Base-by-base conservation (phyloP, 2,329 filamentous ascomycete species). In the Stemphylium lycopersici region DNA sequence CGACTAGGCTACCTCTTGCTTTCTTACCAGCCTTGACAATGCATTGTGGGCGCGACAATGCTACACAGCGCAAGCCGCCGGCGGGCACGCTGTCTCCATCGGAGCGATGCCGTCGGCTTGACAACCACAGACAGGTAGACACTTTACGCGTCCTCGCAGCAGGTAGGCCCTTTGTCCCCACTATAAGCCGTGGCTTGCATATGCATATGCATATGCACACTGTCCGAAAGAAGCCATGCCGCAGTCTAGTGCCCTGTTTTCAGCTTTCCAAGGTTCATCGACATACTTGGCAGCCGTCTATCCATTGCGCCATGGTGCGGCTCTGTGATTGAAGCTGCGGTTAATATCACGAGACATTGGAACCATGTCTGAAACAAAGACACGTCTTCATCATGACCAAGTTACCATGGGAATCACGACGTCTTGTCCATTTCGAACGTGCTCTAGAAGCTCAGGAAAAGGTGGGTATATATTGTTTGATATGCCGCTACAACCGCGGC, bases 381-480 rank as follows among this genome's bases (percentile, higher is more conserved):
- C 51, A 40, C 46, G 33, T 44, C 26, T 54, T 13, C 18, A 3
- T 13, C 29, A 33, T 31, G 6, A 39, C 34, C 5, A 32, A 33
- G 11, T 24, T 50, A 11, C 34, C 46, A 16, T 54, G 39, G 29
- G 15, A 39, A 20, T n/a, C 34, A 33, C 13, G 44, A 20, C 2
- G 6, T 11, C 15, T 24, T 18, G 18, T 54, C 16, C 31, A 36
- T 40, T 10, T 40, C 10, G 18, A 41, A 16, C 10, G n/a, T 39
- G 48, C 41, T 42, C 31, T 47, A 34, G 18, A 52, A 52, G 39
- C 34, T 45, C 33, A 42, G 52, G 16, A 38, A 53, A 45, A 56
- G 45, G 39, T 48, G 54, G 54, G 45, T 56, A 54, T 48, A 56
- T 53, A 48, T 52, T 44, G 47, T 51, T 55, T 46, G 36, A 55